Evolutionary conservation across 805 yeast genomes (phyloP).

Genomic region (Yamadazyma philogaea): DNA sequence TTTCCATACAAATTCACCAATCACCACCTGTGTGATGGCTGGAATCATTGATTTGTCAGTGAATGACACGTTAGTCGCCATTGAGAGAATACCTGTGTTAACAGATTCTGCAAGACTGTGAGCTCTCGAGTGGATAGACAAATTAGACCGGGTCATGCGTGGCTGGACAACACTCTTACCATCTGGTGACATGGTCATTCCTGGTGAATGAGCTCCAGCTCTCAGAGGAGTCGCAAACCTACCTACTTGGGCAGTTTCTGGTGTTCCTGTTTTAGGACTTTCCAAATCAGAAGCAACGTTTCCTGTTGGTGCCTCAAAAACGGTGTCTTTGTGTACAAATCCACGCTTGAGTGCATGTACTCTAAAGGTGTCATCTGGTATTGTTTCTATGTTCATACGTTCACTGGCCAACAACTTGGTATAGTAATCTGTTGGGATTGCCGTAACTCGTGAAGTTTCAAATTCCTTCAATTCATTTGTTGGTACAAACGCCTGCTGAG

Average conservation of each 20-base stretch:
- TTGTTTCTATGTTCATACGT: conserved; percentile 41
- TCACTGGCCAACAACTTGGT: conserved; percentile 51
- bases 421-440: conserved; percentile 63
- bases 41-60: conserved; percentile 74
- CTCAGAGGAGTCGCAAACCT: conserved; percentile 12
- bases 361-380: conserved; percentile 43
- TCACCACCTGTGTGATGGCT: conserved; percentile 86
- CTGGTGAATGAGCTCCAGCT: conserved; percentile 1
- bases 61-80: conserved; percentile 61
- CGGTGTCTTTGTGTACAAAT: conserved; percentile 27
- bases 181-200: neutral
- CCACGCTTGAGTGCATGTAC: conserved; percentile 52
- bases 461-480: conserved; percentile 57
- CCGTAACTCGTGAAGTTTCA: conserved; percentile 55
- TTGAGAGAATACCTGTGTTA: conserved; percentile 34
- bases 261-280: conserved; percentile 2
- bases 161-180: conserved; percentile 10
- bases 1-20: conserved; percentile 87
- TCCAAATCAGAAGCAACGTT: conserved; percentile 3
- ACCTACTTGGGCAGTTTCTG: conserved; percentile 13
- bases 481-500: conserved; percentile 57
- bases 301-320: conserved; percentile 19
- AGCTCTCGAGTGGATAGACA: conserved; percentile 26
- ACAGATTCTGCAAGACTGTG: conserved; percentile 32
- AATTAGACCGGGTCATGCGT: conserved; percentile 27